Evolutionary conservation across 345 rosid genomes (phyloP).

Genomic region (Trapa incisa): DNA sequence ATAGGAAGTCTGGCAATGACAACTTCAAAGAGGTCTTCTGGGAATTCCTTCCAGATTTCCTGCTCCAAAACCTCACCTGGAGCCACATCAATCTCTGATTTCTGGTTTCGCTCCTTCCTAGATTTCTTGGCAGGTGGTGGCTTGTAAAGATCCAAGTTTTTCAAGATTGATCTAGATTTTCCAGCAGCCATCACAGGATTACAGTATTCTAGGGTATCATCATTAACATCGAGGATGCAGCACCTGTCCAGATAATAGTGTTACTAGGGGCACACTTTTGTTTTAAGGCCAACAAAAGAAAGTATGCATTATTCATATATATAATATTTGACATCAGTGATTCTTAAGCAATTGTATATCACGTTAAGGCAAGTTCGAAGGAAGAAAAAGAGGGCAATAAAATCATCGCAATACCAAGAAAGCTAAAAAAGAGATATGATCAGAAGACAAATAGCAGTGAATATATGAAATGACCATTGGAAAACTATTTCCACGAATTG

Average conservation of each 20-base stretch:
- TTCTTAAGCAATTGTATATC: background rate
- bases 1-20: constrained; percentile 86
- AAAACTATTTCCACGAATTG: background rate
- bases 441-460: background rate
- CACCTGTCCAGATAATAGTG: constrained; percentile 30
- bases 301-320: background rate
- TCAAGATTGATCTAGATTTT: constrained; percentile 42
- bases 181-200: constrained; percentile 65
- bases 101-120: constrained; percentile 59
- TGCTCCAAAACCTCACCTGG: constrained; percentile 52
- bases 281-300: background rate
- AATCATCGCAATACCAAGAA: background rate
- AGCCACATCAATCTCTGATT: constrained; percentile 21
- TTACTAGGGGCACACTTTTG: background rate
- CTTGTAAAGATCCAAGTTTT: constrained; percentile 58
- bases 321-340: background rate
- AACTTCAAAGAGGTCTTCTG: constrained; percentile 85
- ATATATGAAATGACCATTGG: background rate
- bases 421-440: background rate
- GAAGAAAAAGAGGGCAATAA: background rate
- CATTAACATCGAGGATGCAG: constrained; percentile 48
- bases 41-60: constrained; percentile 88
- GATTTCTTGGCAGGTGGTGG: constrained; percentile 61
- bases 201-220: constrained; percentile 55
- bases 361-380: background rate